Evolutionary conservation across 169 alveolate species (phyloP).

Genomic region (Plasmodium blacklocki): DNA sequence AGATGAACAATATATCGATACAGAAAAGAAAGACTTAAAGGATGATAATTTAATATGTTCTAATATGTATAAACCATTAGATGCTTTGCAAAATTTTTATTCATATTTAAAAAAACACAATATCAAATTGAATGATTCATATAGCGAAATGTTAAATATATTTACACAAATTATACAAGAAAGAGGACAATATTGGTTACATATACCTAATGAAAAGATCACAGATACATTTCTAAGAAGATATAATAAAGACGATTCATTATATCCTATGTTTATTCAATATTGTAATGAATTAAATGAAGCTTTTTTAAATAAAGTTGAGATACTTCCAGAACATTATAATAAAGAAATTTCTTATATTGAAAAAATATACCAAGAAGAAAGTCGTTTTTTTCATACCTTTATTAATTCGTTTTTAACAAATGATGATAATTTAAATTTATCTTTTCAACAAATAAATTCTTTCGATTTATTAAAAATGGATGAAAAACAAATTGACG

Average conservation of each 20-base stretch:
- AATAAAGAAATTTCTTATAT: conserved; percentile 19
- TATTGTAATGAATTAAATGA: conserved; percentile 29
- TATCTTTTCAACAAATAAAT: neutral
- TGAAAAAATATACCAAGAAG: conserved; percentile 39
- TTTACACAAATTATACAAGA: conserved; percentile 64
- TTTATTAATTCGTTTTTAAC: conserved; percentile 25
- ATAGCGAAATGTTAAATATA: conserved; percentile 19
- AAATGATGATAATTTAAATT: conserved; percentile 8
- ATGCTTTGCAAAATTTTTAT: conserved; percentile 44
- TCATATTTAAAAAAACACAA: conserved; percentile 23
- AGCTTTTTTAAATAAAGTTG: conserved; percentile 21
- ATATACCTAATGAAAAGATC: conserved; percentile 43
- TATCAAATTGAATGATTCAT: conserved; percentile 36
- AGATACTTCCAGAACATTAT: conserved; percentile 3
- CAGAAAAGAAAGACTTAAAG: too few species aligned
- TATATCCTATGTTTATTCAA: conserved; percentile 45
- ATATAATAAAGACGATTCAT: conserved; percentile 59
- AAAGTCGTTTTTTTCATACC: conserved; percentile 31
- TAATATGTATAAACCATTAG: conserved; percentile 53
- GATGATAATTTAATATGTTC: too few species aligned
- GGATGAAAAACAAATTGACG: conserved; percentile 34
- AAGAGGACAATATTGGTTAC: conserved; percentile 53
- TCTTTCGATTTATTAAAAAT: conserved; percentile 17
- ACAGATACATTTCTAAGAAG: conserved; percentile 51
- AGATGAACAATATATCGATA: conserved; percentile 1